A percentile compares a stretch with the other conserved stretches of the same genome.
phyloP scores from a whole-genome alignment of 1,284 basidiomycete species.

The Naganishia sp. region DNA sequence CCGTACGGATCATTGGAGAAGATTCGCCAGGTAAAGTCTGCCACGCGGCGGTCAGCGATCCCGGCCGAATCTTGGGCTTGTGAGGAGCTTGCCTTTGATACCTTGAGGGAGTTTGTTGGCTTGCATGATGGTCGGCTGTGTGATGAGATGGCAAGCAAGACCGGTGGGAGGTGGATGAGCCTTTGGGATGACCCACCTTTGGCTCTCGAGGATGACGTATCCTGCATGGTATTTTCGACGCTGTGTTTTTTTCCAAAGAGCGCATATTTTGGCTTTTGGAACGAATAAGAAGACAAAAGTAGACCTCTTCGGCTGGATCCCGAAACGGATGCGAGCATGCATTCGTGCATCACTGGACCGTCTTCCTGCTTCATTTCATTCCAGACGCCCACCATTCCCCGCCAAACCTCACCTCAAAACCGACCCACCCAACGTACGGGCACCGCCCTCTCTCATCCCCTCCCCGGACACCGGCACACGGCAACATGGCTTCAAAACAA shows the following conservation, averaged over 20 bases:
- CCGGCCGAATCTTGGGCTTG: neutral
- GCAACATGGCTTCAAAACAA: conserved; percentile 21
- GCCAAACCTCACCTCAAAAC: neutral
- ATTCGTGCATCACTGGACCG: too few relatives aligned
- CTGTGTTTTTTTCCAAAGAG: neutral
- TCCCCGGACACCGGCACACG: neutral
- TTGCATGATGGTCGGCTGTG: conserved; percentile 1
- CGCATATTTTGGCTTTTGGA: neutral
- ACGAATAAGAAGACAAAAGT: neutral
- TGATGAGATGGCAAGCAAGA: neutral
- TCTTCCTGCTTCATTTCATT: too few relatives aligned
- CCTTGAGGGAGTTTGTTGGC: conserved; percentile 13
- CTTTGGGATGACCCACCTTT: too few relatives aligned
- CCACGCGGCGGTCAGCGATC: neutral
- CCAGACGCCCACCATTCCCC: too few relatives aligned
- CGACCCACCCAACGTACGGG: neutral
- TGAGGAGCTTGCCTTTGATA: neutral
- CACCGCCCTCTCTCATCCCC: neutral
- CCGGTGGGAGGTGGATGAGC: neutral
- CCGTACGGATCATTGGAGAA: conserved; percentile 32
- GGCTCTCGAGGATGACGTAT: too few relatives aligned
- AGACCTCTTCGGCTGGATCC: neutral
- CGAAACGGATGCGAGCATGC: too few relatives aligned
- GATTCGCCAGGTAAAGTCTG: conserved; percentile 26
- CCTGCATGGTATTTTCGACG: neutral